Conservation (phyloP, 169 alveolate species). For the Plasmodium inui region DNA sequence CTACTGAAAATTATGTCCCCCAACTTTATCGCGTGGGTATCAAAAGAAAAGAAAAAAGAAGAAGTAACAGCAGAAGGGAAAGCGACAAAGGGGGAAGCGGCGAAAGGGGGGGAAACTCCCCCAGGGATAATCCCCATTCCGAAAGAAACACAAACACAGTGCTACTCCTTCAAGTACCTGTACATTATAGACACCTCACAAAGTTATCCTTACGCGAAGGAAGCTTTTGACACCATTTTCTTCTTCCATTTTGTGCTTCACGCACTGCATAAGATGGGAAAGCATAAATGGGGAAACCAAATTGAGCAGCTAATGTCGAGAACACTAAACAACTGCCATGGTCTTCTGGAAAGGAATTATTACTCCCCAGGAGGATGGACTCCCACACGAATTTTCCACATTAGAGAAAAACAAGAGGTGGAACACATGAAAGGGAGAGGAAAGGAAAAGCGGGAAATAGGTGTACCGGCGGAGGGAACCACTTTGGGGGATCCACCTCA, state of each 20-base stretch:
- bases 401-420: not conserved
- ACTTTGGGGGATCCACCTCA: not conserved
- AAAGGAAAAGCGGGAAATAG: not conserved
- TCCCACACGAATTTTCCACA: not conserved
- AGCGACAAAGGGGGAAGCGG: not conserved
- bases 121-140: not conserved
- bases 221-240: slow-evolving; percentile 2
- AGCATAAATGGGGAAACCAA: not conserved
- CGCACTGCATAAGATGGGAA: not conserved
- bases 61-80: not conserved
- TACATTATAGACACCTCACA: slow-evolving; percentile 6
- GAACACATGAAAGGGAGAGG: not conserved
- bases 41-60: not conserved
- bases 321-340: not conserved
- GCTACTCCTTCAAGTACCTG: not conserved
- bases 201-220: slow-evolving; percentile 19
- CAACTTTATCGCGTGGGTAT: slow-evolving; percentile 34
- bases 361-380: not conserved
- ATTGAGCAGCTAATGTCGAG: not conserved
- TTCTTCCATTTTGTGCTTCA: slow-evolving; percentile 9
- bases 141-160: not conserved
- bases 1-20: slow-evolving; percentile 68
- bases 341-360: not conserved
- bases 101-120: not conserved
- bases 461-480: not conserved